These are phyloP conservation scores for Gnaphalium uliginosum DNA, from an alignment of 129 eudicot species.

Conservation along the genomic window DNA sequence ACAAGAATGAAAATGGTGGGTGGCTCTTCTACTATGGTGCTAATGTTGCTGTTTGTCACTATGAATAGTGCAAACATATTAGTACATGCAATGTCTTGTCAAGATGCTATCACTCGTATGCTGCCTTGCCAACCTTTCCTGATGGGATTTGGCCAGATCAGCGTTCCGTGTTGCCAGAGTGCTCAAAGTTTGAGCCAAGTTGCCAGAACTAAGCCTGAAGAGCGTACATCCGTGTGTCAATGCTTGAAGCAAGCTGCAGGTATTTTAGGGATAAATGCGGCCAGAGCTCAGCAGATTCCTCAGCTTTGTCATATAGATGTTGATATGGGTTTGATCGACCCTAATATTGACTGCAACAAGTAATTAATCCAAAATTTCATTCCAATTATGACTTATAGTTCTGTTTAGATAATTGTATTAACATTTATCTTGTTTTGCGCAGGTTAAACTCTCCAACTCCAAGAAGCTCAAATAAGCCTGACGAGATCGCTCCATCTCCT, in stretches of 20 bases:
- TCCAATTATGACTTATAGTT: neutral
- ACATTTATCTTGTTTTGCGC: neutral
- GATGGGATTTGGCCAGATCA: slow-evolving; percentile 25
- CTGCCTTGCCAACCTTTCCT: slow-evolving; percentile 34
- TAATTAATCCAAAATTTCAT: neutral
- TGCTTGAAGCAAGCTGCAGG: slow-evolving; percentile 28
- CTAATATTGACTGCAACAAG: slow-evolving; percentile 33
- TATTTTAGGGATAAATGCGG: slow-evolving; percentile 13
- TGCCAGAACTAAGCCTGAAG: slow-evolving; percentile 7
- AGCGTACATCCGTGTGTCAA: slow-evolving; percentile 21
- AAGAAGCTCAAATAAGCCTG: neutral
- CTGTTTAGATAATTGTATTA: neutral
- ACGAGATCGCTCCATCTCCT: slow-evolving; percentile 35
- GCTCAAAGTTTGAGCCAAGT: slow-evolving; percentile 22
- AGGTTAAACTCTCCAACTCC: slow-evolving; percentile 12
- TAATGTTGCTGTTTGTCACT: slow-evolving; percentile 15
- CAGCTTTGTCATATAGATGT: slow-evolving; percentile 31
- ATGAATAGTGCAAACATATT: slow-evolving; percentile 9
- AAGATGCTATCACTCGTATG: slow-evolving; percentile 17
- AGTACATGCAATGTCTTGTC: slow-evolving; percentile 32
- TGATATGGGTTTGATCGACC: slow-evolving; percentile 20
- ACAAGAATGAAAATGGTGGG: slow-evolving; percentile 21
- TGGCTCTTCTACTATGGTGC: slow-evolving; percentile 5
- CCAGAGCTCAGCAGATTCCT: slow-evolving; percentile 33
- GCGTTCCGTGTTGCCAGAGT: slow-evolving; percentile 35